Base-by-base conservation (phyloP, 345 rosid species). In the Populus tremula region DNA sequence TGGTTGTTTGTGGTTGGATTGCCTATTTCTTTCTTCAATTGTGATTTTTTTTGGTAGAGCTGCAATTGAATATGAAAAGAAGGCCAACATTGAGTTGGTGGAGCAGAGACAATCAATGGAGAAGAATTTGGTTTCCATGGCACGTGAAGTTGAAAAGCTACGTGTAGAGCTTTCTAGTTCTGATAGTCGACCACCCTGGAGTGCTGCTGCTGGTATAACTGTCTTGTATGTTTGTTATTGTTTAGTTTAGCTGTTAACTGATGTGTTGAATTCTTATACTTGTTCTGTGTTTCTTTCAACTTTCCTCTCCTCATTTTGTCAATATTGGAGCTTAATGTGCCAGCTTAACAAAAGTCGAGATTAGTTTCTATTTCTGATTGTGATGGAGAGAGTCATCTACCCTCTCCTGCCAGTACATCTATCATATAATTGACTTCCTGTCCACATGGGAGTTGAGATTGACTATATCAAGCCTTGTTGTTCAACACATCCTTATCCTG, bases 31-130 rank as follows among this genome's bases (percentile, higher is more conserved):
- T 84, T 67, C 72, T 79, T 53, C 73, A 47, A 45, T 41, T 3
- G 16, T 1, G 41, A 16, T n/a, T 39, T 76, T 59, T 17, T 82
- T 78, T 81, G 76, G 31, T 75, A 96, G 98, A 77, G 82, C 84
- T 82, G 94, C 97, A 56, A 85, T 90, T 84, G 98, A 93, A 71
- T 93, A 83, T 83, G 99, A 96, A 86, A 93, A 94, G 93, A 93
- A 96, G 85, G 96, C 88, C 75, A 96, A 92, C 80, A 83, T 93
- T 77, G 97, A 96, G 88, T 86, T 96, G 78, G 79, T 93, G 87
- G 98, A 93, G 78, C 99, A 93, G 82, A 84, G 98, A 82, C 98
- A 92, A 81, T 87, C 87, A 75, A 93, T 93, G 96, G 99, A 96
- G 87, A 96, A 91, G 87, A 92, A 86, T 80, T 78, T 93, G 93